Evolutionary conservation across 2,329 filamentous ascomycete species (phyloP).

Genomic region (Clonostachys solani): DNA sequence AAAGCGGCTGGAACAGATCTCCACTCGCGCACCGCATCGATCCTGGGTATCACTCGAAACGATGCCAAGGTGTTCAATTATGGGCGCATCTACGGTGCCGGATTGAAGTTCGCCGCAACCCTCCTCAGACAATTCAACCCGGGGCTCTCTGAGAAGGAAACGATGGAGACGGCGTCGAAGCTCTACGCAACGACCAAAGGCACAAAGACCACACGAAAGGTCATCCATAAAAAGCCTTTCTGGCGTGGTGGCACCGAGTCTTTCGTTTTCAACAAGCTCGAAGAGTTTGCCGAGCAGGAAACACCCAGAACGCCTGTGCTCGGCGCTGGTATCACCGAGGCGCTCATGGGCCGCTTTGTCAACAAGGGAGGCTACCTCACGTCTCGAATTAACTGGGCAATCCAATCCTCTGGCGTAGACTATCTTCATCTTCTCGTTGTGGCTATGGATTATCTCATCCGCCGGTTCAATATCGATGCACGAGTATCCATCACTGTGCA

Average conservation of each 20-base stretch:
- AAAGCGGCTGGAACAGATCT: slow-evolving; percentile 92
- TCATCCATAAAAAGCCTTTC: slow-evolving; percentile 70
- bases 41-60: slow-evolving; percentile 90
- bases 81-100: slow-evolving; percentile 97
- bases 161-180: slow-evolving; percentile 68
- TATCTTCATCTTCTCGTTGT: slow-evolving; percentile 94
- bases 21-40: slow-evolving; percentile 88
- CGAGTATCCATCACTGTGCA: slow-evolving; percentile 92
- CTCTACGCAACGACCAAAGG: slow-evolving; percentile 91
- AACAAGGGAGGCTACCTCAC: slow-evolving; percentile 91
- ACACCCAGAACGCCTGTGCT: slow-evolving; percentile 85
- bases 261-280: slow-evolving; percentile 96
- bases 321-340: slow-evolving; percentile 93
- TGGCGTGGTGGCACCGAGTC: slow-evolving; percentile 97
- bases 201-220: slow-evolving; percentile 72
- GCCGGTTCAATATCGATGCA: slow-evolving; percentile 79
- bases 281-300: slow-evolving; percentile 96
- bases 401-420: slow-evolving; percentile 95
- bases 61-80: slow-evolving; percentile 99
- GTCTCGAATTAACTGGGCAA: slow-evolving; percentile 97
- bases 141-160: slow-evolving; percentile 72
- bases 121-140: slow-evolving; percentile 94
- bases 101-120: slow-evolving; percentile 86
- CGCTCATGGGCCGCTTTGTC: slow-evolving; percentile 82
- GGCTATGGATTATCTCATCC: slow-evolving; percentile 87